Conservation (phyloP, 2,329 filamentous ascomycete genomes). For the Albifimbria verrucaria region DNA sequence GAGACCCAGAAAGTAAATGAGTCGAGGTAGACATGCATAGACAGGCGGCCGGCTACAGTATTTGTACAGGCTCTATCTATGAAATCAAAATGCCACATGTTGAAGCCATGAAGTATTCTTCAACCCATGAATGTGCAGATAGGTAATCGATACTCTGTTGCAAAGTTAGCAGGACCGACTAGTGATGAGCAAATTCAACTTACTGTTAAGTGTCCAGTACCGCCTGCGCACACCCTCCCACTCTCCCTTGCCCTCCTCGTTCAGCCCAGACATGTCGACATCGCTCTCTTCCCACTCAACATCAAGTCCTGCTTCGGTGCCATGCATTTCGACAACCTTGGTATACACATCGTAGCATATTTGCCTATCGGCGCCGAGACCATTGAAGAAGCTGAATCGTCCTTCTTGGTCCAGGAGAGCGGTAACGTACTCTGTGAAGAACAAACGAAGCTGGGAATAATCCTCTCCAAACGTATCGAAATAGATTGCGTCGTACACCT, state of each 20-base stretch:
- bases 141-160: slow-evolving; percentile 66
- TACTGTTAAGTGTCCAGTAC: slow-evolving; percentile 83
- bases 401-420: slow-evolving; percentile 69
- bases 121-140: slow-evolving; percentile 71
- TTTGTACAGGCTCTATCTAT: neutral
- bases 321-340: slow-evolving; percentile 86
- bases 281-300: slow-evolving; percentile 78
- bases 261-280: slow-evolving; percentile 65
- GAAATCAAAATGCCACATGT: neutral
- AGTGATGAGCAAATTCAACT: slow-evolving; percentile 26
- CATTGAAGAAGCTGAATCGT: slow-evolving; percentile 84
- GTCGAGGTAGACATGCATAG: neutral
- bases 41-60: neutral
- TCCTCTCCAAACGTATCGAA: slow-evolving; percentile 98
- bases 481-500: slow-evolving; percentile 84
- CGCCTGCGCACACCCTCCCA: slow-evolving; percentile 86
- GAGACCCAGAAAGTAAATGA: no score
- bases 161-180: slow-evolving; percentile 20
- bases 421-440: slow-evolving; percentile 86
- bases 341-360: slow-evolving; percentile 97
- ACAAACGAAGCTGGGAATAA: slow-evolving; percentile 77
- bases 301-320: slow-evolving; percentile 85
- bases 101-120: slow-evolving; percentile 5
- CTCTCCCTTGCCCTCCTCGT: slow-evolving; percentile 65
- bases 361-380: slow-evolving; percentile 85